Evolutionary conservation across 2,329 filamentous ascomycete species (phyloP).

Genomic region (Cryphonectria radicalis): DNA sequence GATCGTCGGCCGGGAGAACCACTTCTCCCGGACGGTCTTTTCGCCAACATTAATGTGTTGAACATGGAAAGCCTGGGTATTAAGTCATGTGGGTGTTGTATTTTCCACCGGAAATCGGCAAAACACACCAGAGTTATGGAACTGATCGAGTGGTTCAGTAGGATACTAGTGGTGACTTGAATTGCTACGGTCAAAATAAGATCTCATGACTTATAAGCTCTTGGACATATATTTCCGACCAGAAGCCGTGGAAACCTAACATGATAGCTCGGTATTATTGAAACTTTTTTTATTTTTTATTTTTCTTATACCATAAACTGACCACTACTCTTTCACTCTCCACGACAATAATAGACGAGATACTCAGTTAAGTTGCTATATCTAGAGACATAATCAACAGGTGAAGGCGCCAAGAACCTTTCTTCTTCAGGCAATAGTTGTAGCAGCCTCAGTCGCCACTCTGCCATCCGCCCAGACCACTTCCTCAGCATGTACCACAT

Average conservation of each 20-base stretch:
- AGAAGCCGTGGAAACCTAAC: not conserved
- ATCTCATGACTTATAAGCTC: too few relatives aligned
- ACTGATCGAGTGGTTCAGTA: not conserved
- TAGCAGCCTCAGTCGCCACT: constrained; percentile 19
- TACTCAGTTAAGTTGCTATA: not conserved
- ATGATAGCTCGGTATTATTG: not conserved
- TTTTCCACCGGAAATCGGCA: not conserved
- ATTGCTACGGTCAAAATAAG: not conserved
- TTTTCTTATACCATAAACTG: not conserved
- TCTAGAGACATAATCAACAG: not conserved
- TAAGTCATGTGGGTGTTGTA: not conserved
- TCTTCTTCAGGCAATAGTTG: constrained; percentile 1
- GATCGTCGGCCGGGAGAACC: not conserved
- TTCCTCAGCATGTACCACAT: constrained; percentile 27
- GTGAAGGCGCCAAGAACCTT: not conserved
- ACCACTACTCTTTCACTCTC: not conserved
- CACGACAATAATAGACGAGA: not conserved
- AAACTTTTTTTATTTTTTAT: too few relatives aligned
- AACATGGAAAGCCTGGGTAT: not conserved
- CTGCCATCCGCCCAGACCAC: constrained; percentile 23
- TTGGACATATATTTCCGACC: too few relatives aligned
- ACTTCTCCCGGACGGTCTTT: not conserved
- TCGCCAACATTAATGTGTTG: not conserved
- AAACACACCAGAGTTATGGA: not conserved
- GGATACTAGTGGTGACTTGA: not conserved